Conservation (phyloP, 345 rosid species). For the Leavenworthia alabamica region DNA sequence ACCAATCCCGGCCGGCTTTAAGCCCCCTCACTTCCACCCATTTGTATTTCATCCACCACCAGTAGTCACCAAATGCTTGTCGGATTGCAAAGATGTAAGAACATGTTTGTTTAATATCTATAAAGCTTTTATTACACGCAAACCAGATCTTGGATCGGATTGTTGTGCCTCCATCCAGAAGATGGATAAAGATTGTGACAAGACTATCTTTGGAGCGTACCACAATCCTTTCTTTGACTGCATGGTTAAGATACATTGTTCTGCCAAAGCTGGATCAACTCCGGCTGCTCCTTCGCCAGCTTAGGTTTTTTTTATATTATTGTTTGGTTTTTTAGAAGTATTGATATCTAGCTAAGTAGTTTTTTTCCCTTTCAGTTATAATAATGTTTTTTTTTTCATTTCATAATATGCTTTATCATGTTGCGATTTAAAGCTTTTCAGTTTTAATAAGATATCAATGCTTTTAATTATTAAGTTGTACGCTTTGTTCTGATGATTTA, state of each 20-base stretch:
- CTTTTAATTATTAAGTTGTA: background rate
- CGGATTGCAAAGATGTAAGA: constrained; percentile 26
- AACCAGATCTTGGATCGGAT: constrained; percentile 1
- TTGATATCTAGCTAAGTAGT: background rate
- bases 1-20: constrained; percentile 17
- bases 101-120: constrained; percentile 16
- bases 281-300: constrained; percentile 22
- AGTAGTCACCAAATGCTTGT: constrained; percentile 19
- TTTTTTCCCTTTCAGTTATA: background rate
- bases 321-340: background rate
- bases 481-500: background rate
- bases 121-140: constrained; percentile 19
- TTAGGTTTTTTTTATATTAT: constrained; percentile 1
- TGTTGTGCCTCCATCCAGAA: constrained; percentile 23
- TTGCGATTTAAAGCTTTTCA: no score
- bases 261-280: constrained; percentile 13
- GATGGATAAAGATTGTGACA: constrained; percentile 23
- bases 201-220: constrained; percentile 27
- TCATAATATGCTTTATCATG: no score
- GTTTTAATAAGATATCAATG: background rate
- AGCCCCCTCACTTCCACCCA: constrained; percentile 10
- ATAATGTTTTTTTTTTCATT: background rate
- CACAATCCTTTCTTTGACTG: constrained; percentile 26
- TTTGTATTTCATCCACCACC: constrained; percentile 26
- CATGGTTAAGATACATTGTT: constrained; percentile 16